These are phyloP conservation scores for Colletotrichum abscissum DNA, from an alignment of 2,329 filamentous ascomycete species.

Conservation along the genomic window DNA sequence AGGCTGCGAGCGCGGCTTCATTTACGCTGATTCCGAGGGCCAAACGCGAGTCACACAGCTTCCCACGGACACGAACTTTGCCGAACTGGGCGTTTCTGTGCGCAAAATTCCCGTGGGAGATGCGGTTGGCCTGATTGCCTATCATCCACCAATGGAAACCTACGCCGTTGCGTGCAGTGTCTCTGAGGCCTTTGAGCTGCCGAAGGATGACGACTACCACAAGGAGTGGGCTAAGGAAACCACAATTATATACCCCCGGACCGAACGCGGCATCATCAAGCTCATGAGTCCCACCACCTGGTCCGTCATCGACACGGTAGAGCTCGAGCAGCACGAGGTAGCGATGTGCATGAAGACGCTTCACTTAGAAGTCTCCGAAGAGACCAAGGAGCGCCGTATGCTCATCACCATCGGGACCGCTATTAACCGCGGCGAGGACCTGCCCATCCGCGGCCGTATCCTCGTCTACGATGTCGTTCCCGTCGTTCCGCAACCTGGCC, in stretches of 20 bases:
- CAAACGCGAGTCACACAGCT: conserved; percentile 80
- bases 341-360: conserved; percentile 86
- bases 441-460: conserved; percentile 84
- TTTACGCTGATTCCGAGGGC: conserved; percentile 81
- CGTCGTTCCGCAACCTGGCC: conserved; percentile 89
- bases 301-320: conserved; percentile 80
- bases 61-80: conserved; percentile 73
- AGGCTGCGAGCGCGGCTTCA: conserved; percentile 83
- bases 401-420: conserved; percentile 89
- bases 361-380: conserved; percentile 89
- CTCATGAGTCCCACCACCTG: conserved; percentile 83
- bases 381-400: conserved; percentile 85
- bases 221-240: conserved; percentile 83
- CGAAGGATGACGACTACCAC: conserved; percentile 87
- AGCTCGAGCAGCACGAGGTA: conserved; percentile 79
- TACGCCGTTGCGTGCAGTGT: conserved; percentile 82
- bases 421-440: conserved; percentile 88
- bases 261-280: conserved; percentile 79
- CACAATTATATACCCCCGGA: conserved; percentile 70
- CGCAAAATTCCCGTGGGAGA: conserved; percentile 76
- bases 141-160: conserved; percentile 78
- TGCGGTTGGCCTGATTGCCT: conserved; percentile 79
- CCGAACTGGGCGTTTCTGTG: conserved; percentile 81
- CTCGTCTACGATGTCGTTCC: conserved; percentile 93
- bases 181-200: conserved; percentile 80